Evolutionary conservation across 139 green algal genomes (phyloP), one percentile per base, ranked within the genome.

Genomic region (Spirogloea muscicola): DNA sequence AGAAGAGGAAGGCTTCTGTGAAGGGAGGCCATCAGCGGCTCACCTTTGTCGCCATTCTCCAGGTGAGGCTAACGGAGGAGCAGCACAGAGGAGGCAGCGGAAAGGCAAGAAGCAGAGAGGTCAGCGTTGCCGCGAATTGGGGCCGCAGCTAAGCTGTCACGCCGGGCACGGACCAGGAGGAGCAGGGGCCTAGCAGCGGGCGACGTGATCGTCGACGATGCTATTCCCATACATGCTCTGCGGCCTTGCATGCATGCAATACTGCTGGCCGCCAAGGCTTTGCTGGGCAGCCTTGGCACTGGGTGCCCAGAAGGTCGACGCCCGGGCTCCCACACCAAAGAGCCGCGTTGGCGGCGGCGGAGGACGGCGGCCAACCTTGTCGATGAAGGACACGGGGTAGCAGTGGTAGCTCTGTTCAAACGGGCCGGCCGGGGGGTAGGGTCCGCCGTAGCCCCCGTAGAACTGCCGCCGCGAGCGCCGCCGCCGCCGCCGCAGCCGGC

Each of bases 321-420:
- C n/a, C n/a, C n/a, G n/a, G n/a, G n/a, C n/a, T n/a, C n/a, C n/a
- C n/a, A n/a, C n/a, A n/a, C n/a, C n/a, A n/a, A n/a, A n/a, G n/a
- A n/a, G n/a, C n/a, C n/a, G n/a, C n/a, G n/a, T n/a, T n/a, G n/a
- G n/a, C n/a, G n/a, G n/a, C n/a, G n/a, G n/a, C n/a, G n/a, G n/a
- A n/a, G n/a, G n/a, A n/a, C n/a, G n/a, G n/a, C n/a, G n/a, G n/a
- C n/a, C n/a, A n/a, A 80, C 72, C 74, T 96, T 97, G 73, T 97
- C 93, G 29, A 97, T 91, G 73, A 98, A 98, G 0, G 86, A 89
- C 0, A 98, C 88, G 0, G 94, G 94, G 82, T 96, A 98, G 9
- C 80, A 86, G 18, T 93, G 79, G 72, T 97, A 98, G 13, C 40
- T 62, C 36, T 70, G 64, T 48, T 79, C 71, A 27, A 79, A 79